phyloP scores from a whole-genome alignment of 2,329 filamentous ascomycete genomes.

The Cordyceps javanica region DNA sequence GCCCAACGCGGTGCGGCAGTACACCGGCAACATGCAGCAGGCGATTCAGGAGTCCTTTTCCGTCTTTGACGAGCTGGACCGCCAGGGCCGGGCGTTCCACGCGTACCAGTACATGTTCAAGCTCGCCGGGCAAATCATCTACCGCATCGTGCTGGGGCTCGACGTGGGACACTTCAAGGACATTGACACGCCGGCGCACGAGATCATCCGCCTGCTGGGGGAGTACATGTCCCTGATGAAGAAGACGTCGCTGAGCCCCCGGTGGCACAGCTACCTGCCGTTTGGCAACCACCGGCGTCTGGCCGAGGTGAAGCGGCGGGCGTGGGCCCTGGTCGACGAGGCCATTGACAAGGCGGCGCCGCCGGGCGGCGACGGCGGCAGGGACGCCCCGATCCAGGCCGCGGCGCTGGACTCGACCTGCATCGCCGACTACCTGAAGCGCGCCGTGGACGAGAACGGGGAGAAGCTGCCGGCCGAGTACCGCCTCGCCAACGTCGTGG shows the following conservation, averaged over 20 bases:
- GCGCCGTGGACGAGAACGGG: slow-evolving; percentile 42
- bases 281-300: slow-evolving; percentile 43
- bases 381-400: not conserved
- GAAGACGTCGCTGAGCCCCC: slow-evolving; percentile 42
- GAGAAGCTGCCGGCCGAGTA: slow-evolving; percentile 36
- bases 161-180: slow-evolving; percentile 32
- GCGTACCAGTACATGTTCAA: slow-evolving; percentile 38
- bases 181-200: slow-evolving; percentile 37
- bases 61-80: slow-evolving; percentile 40
- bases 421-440: slow-evolving; percentile 39
- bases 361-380: not conserved
- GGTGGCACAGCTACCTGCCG: slow-evolving; percentile 45
- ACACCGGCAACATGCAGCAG: slow-evolving; percentile 47
- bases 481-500: slow-evolving; percentile 29
- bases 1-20: slow-evolving; percentile 50
- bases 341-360: not conserved
- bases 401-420: not conserved
- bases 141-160: slow-evolving; percentile 31
- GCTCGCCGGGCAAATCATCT: slow-evolving; percentile 32
- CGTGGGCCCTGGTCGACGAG: slow-evolving; percentile 32
- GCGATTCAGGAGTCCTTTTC: slow-evolving; percentile 40
- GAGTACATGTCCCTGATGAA: slow-evolving; percentile 46
- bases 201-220: slow-evolving; percentile 41
- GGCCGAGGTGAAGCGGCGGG: slow-evolving; percentile 26
- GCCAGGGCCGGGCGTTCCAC: slow-evolving; percentile 32